Evolutionary conservation across 2,329 filamentous ascomycete species (phyloP), one percentile per base, ranked within the genome.

Genomic region (Coniochaeta sp.): DNA sequence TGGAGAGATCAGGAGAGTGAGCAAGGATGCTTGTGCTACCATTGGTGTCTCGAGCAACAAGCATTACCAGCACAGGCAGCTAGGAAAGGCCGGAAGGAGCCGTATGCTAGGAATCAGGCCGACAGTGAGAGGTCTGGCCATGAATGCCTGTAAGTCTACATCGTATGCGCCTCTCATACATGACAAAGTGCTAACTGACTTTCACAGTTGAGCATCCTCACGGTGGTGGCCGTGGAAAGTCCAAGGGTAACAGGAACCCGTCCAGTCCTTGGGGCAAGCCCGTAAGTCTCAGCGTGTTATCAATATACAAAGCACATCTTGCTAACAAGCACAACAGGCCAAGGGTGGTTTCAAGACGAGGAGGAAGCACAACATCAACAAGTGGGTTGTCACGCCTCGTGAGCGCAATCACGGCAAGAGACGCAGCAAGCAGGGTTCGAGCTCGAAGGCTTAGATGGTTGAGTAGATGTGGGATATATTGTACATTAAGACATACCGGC

Each of bases 221-320:
- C 70, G 94, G 94, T 81, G 94, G 94, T 87, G 94, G 94, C 72
- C 84, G 95, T 79, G 94, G 94, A 76, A 99, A 99, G 76, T 96
- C 91, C 53, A 99, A 99, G 89, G 91, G 94, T 83, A 96, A 96
- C 67, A 84, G 91, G 55, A 80, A 95, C 66, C 94, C 95, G 30
- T 90, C 94, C 62, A 96, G 90, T 73, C 94, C 94, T 53, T 99
- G 95, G 94, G 94, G 95, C 67, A 86, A 84, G 66, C 92, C 90
- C 65, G 91, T 95, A 86, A 74, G 89, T 82, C 35, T 26, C 32
- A 32, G 9, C n/a, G 24, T 31, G 20, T 13, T 22, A 9, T 20
- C 35, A 16, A 14, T 40, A 30, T 16, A 12, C n/a, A 12, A 40
- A 30, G 10, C 22, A 49, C 26, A 24, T 24, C 24, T 16, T 33